These are phyloP conservation scores for Castanopsis chinensis DNA, from an alignment of 306 rosid species.

Conservation along the genomic window DNA sequence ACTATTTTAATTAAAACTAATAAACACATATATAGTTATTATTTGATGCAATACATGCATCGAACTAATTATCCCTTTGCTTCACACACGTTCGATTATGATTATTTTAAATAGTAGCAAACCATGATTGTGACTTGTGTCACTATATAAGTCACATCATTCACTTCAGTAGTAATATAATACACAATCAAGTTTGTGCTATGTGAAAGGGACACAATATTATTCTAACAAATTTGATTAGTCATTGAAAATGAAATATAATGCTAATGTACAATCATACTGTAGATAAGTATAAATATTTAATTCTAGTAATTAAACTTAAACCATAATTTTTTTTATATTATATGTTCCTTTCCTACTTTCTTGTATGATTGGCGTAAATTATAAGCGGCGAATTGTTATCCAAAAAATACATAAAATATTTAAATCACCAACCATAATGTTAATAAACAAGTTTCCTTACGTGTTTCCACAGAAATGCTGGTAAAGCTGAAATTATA, in stretches of 20 bases:
- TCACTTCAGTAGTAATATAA: not conserved
- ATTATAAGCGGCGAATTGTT: constrained; percentile 20
- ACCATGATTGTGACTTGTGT: constrained; percentile 22
- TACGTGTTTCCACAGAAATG: constrained; percentile 6
- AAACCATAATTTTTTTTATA: not conserved
- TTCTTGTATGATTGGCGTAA: not conserved
- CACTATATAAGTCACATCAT: constrained; percentile 2
- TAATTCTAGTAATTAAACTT: not conserved
- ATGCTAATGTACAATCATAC: not conserved
- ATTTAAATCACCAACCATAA: not conserved
- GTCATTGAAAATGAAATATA: constrained; percentile 18
- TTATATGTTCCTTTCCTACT: not conserved
- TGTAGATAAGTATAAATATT: not conserved
- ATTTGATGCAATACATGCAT: too few relatives aligned
- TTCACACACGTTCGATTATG: not conserved
- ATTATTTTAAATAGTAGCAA: not conserved
- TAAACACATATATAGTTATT: too few relatives aligned
- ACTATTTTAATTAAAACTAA: too few relatives aligned
- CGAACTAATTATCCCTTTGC: not conserved
- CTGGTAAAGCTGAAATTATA: not conserved
- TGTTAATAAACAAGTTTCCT: not conserved
- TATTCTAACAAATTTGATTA: not conserved
- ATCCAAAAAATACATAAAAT: not conserved
- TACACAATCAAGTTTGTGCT: not conserved
- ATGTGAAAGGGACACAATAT: not conserved